Percentiles rank a stretch among this genome's conserved stretches.
phyloP scores from a whole-genome alignment of 768 basidiomycete genomes.

The Leccinellum rugosiceps region DNA sequence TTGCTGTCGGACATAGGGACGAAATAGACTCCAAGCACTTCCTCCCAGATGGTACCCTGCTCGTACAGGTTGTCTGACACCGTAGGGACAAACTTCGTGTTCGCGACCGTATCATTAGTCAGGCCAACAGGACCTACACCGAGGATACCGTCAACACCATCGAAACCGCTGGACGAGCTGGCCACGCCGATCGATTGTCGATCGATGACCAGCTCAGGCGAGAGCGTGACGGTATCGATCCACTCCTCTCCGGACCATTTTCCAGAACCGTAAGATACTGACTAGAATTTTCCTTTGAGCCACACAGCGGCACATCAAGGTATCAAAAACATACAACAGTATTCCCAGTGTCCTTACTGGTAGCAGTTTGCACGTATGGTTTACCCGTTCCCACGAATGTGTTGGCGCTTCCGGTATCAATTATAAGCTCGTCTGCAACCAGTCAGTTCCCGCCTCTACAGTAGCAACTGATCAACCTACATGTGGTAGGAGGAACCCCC shows the following conservation, averaged over 20 bases:
- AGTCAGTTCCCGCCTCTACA: not conserved
- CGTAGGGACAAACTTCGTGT: conserved; percentile 24
- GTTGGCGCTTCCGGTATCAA: conserved; percentile 33
- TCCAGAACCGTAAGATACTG: conserved; percentile 3
- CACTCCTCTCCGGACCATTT: conserved; percentile 12
- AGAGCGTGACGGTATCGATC: conserved; percentile 8
- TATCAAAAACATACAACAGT: conserved; percentile 12
- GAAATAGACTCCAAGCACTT: conserved; percentile 33
- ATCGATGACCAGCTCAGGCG: not conserved
- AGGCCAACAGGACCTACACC: conserved; percentile 35
- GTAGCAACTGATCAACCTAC: conserved; percentile 12
- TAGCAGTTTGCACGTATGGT: conserved; percentile 7
- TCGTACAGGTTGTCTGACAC: conserved; percentile 33
- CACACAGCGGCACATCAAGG: not conserved
- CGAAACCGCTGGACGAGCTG: conserved; percentile 18
- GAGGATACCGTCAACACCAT: conserved; percentile 37
- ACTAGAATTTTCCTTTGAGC: not conserved
- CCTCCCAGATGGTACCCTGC: conserved; percentile 24
- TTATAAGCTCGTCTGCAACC: conserved; percentile 23
- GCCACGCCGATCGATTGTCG: conserved; percentile 39
- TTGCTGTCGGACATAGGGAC: conserved; percentile 16
- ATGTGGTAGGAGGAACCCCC: conserved; percentile 25
- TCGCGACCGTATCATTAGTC: conserved; percentile 23
- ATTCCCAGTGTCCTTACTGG: conserved; percentile 19
- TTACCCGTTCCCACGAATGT: conserved; percentile 25